A percentile compares a stretch with the other conserved stretches of the same genome.
These are phyloP conservation scores for Penicillium hordei DNA, from an alignment of 2,329 filamentous ascomycete genomes.

Conservation along the genomic window DNA sequence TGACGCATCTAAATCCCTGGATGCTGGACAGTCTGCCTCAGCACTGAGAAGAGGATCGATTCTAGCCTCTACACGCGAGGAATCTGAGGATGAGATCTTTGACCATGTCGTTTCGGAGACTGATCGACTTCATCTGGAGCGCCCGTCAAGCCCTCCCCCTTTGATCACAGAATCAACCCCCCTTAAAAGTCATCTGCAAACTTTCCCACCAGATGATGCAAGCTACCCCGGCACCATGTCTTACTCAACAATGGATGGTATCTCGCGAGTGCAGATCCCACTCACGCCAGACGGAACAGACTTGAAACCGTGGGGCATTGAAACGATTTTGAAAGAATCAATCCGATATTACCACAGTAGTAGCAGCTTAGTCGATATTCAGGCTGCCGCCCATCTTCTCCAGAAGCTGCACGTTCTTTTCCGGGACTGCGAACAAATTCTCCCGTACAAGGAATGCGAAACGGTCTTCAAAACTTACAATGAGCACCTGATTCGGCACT, in stretches of 20 bases:
- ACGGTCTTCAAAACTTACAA: slow-evolving; percentile 59
- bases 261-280: slow-evolving; percentile 32
- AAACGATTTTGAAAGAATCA: slow-evolving; percentile 41
- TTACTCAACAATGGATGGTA: slow-evolving; percentile 17
- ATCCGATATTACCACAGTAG: slow-evolving; percentile 43
- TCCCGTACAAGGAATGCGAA: slow-evolving; percentile 52
- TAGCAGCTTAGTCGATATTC: slow-evolving; percentile 38
- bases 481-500: slow-evolving; percentile 51
- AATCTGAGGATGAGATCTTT: slow-evolving; percentile 24
- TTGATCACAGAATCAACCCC: slow-evolving; percentile 40
- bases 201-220: slow-evolving; percentile 1
- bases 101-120: slow-evolving; percentile 27
- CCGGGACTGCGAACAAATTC: slow-evolving; percentile 37
- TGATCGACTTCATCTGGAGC: slow-evolving; percentile 44
- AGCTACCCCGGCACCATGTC: background rate
- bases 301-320: slow-evolving; percentile 42
- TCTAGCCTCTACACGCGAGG: slow-evolving; percentile 22
- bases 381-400: slow-evolving; percentile 44
- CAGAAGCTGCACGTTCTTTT: slow-evolving; percentile 43
- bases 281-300: slow-evolving; percentile 31
- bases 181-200: slow-evolving; percentile 18
- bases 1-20: slow-evolving; percentile 22
- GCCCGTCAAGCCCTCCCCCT: slow-evolving; percentile 40
- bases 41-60: slow-evolving; percentile 17
- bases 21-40: slow-evolving; percentile 20